Evolutionary conservation across 2,329 filamentous ascomycete species (phyloP).

Genomic region (Pyrenochaeta sp.): DNA sequence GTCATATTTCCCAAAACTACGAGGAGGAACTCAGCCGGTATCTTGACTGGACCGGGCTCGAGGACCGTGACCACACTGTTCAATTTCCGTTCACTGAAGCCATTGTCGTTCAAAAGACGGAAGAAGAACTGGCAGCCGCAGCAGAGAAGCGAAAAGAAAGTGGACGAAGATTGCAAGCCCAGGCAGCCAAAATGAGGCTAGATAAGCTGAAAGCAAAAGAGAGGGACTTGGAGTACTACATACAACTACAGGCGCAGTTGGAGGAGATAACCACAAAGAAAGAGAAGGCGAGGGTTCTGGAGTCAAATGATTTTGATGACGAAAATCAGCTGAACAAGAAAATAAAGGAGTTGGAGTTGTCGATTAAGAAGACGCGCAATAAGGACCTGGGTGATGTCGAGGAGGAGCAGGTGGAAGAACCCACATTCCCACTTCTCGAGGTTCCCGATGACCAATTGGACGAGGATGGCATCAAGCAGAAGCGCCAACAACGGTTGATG

Average conservation of each 20-base stretch:
- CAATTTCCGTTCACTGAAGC: conserved; percentile 96
- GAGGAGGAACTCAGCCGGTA: conserved; percentile 77
- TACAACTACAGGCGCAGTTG: conserved; percentile 77
- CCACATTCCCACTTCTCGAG: conserved; percentile 87
- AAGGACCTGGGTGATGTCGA: conserved; percentile 88
- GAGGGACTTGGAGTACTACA: conserved; percentile 93
- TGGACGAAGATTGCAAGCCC: conserved; percentile 87
- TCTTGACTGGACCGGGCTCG: conserved; percentile 89
- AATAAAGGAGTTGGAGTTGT: conserved; percentile 88
- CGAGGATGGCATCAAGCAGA: conserved; percentile 88
- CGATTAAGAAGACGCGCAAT: conserved; percentile 86
- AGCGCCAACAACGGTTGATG: conserved; percentile 88
- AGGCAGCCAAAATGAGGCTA: conserved; percentile 95
- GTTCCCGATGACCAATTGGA: conserved; percentile 91
- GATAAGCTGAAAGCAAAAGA: conserved; percentile 97
- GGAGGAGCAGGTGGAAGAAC: conserved; percentile 78
- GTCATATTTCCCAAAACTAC: conserved; percentile 86
- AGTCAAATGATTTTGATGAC: conserved; percentile 90
- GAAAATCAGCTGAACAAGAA: conserved; percentile 84
- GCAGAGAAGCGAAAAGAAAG: conserved; percentile 96
- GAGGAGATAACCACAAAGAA: conserved; percentile 85
- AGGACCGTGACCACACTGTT: conserved; percentile 86
- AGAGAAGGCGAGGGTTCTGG: conserved; percentile 76
- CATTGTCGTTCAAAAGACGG: conserved; percentile 86
- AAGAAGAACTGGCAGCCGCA: conserved; percentile 88